These are phyloP conservation scores for Quercus mongolica DNA, from an alignment of 306 rosid species.

Conservation along the genomic window DNA sequence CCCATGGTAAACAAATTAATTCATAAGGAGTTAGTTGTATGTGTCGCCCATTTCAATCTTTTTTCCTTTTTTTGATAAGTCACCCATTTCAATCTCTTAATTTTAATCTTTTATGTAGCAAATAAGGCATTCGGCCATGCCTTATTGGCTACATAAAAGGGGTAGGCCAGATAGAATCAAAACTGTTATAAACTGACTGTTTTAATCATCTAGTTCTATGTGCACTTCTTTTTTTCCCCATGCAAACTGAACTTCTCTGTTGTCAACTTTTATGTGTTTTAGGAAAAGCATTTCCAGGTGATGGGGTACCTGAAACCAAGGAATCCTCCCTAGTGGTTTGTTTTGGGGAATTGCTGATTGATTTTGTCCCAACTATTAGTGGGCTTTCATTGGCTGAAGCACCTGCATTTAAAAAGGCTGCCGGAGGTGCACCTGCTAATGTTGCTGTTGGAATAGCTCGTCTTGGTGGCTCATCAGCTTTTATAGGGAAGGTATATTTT, in stretches of 20 bases:
- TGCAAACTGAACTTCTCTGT: constrained; percentile 4
- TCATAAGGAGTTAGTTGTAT: too few relatives aligned
- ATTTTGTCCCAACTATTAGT: constrained; percentile 77
- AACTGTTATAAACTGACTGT: neutral
- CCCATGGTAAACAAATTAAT: too few relatives aligned
- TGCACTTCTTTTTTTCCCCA: constrained; percentile 7
- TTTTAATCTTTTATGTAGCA: too few relatives aligned
- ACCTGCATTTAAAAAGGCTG: constrained; percentile 91
- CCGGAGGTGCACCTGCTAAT: constrained; percentile 99
- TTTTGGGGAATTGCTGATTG: constrained; percentile 96
- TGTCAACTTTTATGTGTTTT: constrained; percentile 22
- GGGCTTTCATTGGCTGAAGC: constrained; percentile 91
- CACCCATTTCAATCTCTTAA: too few relatives aligned
- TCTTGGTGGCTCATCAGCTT: constrained; percentile 92
- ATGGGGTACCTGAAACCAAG: constrained; percentile 46
- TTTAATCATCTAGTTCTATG: constrained; percentile 2
- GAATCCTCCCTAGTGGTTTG: constrained; percentile 85
- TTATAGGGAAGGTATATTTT: constrained; percentile 78
- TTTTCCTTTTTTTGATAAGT: too few relatives aligned
- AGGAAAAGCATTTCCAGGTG: constrained; percentile 68
- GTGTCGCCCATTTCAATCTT: too few relatives aligned
- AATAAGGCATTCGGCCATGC: too few relatives aligned
- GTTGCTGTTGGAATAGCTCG: constrained; percentile 96
- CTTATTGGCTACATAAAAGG: neutral
- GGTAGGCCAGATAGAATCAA: neutral